Evolutionary conservation across 2,329 filamentous ascomycete species (phyloP), one percentile per base, ranked within the genome.

Genomic region (Colletotrichum euphorbiae): DNA sequence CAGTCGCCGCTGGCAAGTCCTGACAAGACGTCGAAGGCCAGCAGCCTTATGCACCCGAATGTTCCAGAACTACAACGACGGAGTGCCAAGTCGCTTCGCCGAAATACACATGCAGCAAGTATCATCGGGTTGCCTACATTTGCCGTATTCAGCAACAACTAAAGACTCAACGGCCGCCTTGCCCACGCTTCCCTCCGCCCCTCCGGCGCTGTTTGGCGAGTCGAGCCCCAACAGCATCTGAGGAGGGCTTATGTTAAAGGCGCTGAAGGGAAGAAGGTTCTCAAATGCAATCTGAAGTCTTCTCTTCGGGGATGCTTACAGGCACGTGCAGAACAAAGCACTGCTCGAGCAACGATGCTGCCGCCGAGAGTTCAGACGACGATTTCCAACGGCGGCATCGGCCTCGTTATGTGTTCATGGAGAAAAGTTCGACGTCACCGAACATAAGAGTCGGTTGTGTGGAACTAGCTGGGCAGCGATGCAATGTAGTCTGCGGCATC

Each of bases 161-260:
- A 3, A 8, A 6, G 28, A 6, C 6, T 28, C 28, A 17, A 24
- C 17, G 17, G 19, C 31, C 13, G 45, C 40, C 24, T 46, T n/a
- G 59, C 52, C 64, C 52, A 64, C 64, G 38, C n/a, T 46, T 52
- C 52, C 38, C 8, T 48, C 36, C 36, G 33, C 21, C 50, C 17
- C 42, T 45, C n/a, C 62, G 28, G 28, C 28, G 28, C 28, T 28
- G 28, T 28, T 28, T 63, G 59, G 59, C n/a, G 24, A 28, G 9
- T 28, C 48, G n/a, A 52, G 24, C 33, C 33, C 24, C 33, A 31
- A 31, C 28, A 52, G 13, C 28, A 31, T 21, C 48, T 28, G 28
- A 28, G 6, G 28, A 28, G 28, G 28, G 28, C 28, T 28, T 28
- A 7, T 28, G 2, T 28, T 28, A 28, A 28, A 28, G 6, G 7